Conservation (phyloP, 2,329 filamentous ascomycete genomes). For the Diaporthe australafricana region DNA sequence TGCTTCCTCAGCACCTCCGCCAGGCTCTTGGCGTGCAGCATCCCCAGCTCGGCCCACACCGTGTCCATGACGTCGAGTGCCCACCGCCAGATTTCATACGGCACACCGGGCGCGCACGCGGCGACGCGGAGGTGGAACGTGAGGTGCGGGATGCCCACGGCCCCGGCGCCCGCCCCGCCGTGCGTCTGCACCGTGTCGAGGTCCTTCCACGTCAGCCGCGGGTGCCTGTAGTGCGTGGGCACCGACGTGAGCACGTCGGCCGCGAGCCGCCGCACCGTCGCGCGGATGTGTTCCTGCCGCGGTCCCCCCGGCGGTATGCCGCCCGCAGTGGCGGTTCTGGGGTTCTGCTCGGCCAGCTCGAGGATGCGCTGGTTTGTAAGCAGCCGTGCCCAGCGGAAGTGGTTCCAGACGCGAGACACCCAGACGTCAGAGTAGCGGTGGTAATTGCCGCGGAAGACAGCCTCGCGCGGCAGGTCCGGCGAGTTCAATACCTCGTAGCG, state of each 20-base stretch:
- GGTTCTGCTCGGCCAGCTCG: constrained; percentile 51
- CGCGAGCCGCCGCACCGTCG: constrained; percentile 52
- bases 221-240: constrained; percentile 65
- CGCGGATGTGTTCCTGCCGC: constrained; percentile 47
- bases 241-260: constrained; percentile 59
- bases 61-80: constrained; percentile 57
- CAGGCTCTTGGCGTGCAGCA: constrained; percentile 60
- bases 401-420: constrained; percentile 67
- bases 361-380: constrained; percentile 63
- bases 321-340: constrained; percentile 50
- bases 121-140: constrained; percentile 62
- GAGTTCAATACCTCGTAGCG: constrained; percentile 49
- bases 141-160: constrained; percentile 59
- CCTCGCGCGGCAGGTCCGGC: constrained; percentile 50
- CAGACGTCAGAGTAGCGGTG: constrained; percentile 67
- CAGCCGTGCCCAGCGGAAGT: constrained; percentile 70
- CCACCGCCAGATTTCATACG: constrained; percentile 57
- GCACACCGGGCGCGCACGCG: constrained; percentile 59
- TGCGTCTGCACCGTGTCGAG: constrained; percentile 48
- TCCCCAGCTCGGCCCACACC: constrained; percentile 63
- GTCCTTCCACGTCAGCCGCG: constrained; percentile 48
- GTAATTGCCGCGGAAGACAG: constrained; percentile 64
- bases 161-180: constrained; percentile 57
- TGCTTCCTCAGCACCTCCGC: constrained; percentile 49
- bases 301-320: constrained; percentile 41